Evolutionary conservation across 306 rosid species (phyloP).

Genomic region (Vachellia collinsii): DNA sequence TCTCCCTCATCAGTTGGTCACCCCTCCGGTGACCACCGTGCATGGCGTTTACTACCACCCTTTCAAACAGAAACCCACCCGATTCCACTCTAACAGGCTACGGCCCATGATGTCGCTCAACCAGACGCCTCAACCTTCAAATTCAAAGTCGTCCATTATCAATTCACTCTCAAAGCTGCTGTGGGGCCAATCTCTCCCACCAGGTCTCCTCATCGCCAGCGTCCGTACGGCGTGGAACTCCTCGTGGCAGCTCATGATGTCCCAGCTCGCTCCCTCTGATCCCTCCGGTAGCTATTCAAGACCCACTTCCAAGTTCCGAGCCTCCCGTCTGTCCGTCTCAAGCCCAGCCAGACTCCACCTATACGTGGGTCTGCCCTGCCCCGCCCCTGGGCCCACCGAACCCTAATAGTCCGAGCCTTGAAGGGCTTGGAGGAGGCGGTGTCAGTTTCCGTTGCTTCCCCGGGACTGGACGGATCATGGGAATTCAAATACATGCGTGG

Average conservation of each 20-base stretch:
- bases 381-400: slow-evolving; percentile 98
- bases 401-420: slow-evolving; percentile 79
- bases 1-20: slow-evolving; percentile 25
- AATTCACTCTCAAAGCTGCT: slow-evolving; percentile 69
- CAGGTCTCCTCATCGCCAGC: slow-evolving; percentile 75
- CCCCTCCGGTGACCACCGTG: slow-evolving; percentile 25
- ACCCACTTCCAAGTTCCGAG: slow-evolving; percentile 75
- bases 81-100: slow-evolving; percentile 18
- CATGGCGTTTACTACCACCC: slow-evolving; percentile 13
- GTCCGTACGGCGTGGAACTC: slow-evolving; percentile 83
- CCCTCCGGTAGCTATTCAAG: slow-evolving; percentile 68
- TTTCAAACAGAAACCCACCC: slow-evolving; percentile 19
- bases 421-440: slow-evolving; percentile 79
- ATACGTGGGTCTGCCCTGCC: slow-evolving; percentile 86
- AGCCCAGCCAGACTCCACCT: slow-evolving; percentile 55
- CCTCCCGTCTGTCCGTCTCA: slow-evolving; percentile 36
- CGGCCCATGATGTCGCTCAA: slow-evolving; percentile 53
- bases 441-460: slow-evolving; percentile 69
- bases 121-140: slow-evolving; percentile 43
- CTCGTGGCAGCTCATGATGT: slow-evolving; percentile 92
- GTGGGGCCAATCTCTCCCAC: slow-evolving; percentile 90
- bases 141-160: slow-evolving; percentile 50
- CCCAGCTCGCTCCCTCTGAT: slow-evolving; percentile 94
- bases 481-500: slow-evolving; percentile 47
- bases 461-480: slow-evolving; percentile 88